Evolutionary conservation across 163 green algal genomes (phyloP).

Genomic region (Trebouxiophyceae sp.): DNA sequence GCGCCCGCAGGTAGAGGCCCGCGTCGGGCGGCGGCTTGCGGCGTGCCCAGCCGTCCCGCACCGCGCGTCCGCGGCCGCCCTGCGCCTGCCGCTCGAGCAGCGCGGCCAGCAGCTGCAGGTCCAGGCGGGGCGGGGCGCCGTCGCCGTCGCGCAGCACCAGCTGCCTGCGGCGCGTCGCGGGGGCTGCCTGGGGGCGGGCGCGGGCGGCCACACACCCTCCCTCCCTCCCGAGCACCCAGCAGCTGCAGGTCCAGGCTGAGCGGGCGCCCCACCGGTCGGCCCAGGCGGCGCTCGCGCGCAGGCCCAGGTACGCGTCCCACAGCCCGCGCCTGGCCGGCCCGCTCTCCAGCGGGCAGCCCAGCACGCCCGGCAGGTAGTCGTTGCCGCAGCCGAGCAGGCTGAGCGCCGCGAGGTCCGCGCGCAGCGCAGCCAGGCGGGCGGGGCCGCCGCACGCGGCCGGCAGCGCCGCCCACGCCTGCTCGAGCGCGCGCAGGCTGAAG

Average conservation of each 20-base stretch:
- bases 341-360: slow-evolving; percentile 7
- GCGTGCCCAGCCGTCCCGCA: no score
- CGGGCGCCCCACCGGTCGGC: slow-evolving; percentile 5
- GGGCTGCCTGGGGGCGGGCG: no score
- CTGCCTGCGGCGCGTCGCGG: not conserved
- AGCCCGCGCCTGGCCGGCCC: slow-evolving; percentile 7
- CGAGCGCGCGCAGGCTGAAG: not conserved
- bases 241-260: no score
- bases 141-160: not conserved
- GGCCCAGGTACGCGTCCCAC: slow-evolving; percentile 28
- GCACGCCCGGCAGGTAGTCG: slow-evolving; percentile 68
- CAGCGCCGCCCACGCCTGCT: not conserved
- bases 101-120: slow-evolving; percentile 15
- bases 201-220: no score
- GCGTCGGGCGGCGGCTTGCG: no score
- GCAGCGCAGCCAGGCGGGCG: slow-evolving; percentile 2
- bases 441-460: not conserved
- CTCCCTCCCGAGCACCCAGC: no score
- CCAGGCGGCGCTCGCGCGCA: slow-evolving; percentile 25
- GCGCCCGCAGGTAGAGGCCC: no score
- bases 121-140: slow-evolving; percentile 14
- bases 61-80: not conserved
- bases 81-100: slow-evolving; percentile 15
- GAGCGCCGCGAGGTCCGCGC: slow-evolving; percentile 58
- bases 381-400: slow-evolving; percentile 63